Conservation (phyloP, 78 protist species). For the Cavenderia fasciculata region DNA sequence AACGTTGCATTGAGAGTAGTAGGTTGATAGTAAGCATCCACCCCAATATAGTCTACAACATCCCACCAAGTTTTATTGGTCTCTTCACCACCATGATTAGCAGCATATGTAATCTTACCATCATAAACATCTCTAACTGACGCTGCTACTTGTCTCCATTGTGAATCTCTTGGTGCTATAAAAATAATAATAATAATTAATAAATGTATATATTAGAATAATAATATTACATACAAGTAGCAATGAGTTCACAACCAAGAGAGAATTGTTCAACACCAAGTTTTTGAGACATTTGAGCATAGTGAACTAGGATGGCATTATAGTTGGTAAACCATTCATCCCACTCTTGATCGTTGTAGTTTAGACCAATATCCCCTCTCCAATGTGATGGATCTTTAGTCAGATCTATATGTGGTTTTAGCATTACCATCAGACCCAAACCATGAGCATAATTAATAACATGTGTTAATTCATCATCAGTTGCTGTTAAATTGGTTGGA, state of each 20-base stretch:
- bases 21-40: conserved; percentile 58
- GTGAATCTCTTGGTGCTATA: background rate
- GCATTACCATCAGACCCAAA: conserved; percentile 59
- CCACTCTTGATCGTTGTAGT: conserved; percentile 49
- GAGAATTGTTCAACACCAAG: conserved; percentile 25
- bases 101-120: conserved; percentile 42
- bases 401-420: conserved; percentile 72
- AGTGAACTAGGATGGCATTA: conserved; percentile 2
- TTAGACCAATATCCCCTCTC: conserved; percentile 72
- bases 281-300: conserved; percentile 31
- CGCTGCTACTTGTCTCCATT: conserved; percentile 7
- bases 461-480: conserved; percentile 23
- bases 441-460: conserved; percentile 28
- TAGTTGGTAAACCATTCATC: conserved; percentile 64
- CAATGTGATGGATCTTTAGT: conserved; percentile 51
- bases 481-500: conserved; percentile 16
- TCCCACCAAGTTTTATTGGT: conserved; percentile 74
- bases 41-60: conserved; percentile 62
- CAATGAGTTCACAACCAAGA: conserved; percentile 41
- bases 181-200: background rate
- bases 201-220: background rate
- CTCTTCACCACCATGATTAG: conserved; percentile 71
- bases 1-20: background rate
- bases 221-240: background rate
- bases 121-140: conserved; percentile 27